Evolutionary conservation across 306 rosid species (phyloP).

Genomic region (Geum urbanum): DNA sequence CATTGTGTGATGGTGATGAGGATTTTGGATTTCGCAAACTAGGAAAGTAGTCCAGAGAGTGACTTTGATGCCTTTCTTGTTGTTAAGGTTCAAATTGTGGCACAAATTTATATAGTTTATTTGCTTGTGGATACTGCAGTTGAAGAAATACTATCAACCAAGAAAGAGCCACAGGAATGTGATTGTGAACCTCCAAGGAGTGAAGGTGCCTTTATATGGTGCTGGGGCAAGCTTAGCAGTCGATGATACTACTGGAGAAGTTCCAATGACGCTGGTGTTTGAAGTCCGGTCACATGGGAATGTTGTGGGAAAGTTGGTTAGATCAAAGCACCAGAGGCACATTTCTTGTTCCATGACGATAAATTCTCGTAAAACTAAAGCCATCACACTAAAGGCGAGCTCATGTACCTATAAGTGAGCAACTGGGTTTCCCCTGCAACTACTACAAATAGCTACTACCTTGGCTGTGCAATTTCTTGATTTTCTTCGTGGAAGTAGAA

Average conservation of each 20-base stretch:
- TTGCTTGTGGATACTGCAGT: constrained; percentile 35
- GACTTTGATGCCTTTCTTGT: background rate
- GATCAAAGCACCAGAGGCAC: constrained; percentile 44
- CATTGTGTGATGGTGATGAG: background rate
- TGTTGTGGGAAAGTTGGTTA: constrained; percentile 74
- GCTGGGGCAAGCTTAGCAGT: constrained; percentile 64
- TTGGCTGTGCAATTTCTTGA: background rate
- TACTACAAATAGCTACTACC: background rate
- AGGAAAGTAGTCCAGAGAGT: background rate
- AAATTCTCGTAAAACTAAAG: constrained; percentile 39
- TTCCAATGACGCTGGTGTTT: constrained; percentile 56
- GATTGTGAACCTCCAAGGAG: constrained; percentile 55
- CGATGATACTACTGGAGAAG: constrained; percentile 33
- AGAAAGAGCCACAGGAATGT: constrained; percentile 49
- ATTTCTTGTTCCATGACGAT: constrained; percentile 47
- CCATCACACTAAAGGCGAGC: constrained; percentile 47
- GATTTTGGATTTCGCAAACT: background rate
- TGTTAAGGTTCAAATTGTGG: background rate
- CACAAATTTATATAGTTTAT: background rate
- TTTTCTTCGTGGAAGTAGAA: background rate
- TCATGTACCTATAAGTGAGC: constrained; percentile 49
- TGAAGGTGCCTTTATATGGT: constrained; percentile 73
- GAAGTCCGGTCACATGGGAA: constrained; percentile 52
- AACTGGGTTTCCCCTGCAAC: background rate
- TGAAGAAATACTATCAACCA: constrained; percentile 68